Conservation (phyloP, 352 stramenopile species). For the Pythium biforme region DNA sequence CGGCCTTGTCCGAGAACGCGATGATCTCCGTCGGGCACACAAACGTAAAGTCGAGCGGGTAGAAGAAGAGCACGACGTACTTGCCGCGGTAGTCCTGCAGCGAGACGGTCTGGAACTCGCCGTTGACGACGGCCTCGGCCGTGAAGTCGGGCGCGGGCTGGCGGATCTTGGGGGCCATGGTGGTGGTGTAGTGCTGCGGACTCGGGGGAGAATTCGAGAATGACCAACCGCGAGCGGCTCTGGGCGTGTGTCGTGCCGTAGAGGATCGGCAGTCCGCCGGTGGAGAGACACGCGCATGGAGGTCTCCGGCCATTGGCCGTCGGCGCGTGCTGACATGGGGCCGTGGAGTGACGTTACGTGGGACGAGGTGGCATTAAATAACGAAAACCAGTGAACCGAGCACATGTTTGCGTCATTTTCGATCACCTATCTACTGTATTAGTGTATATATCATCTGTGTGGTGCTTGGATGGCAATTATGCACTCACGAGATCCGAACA, state of each 20-base stretch:
- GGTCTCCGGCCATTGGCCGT: no score
- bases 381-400: no score
- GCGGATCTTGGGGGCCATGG: slow-evolving; percentile 65
- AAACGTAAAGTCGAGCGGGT: slow-evolving; percentile 91
- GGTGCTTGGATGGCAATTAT: no score
- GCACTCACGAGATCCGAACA: no score
- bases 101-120: slow-evolving; percentile 80
- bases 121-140: slow-evolving; percentile 75
- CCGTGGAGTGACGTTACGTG: no score
- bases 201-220: not conserved
- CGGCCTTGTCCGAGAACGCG: slow-evolving; percentile 78
- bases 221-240: not conserved
- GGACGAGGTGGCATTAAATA: no score
- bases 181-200: not conserved
- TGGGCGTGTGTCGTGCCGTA: not conserved
- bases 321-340: no score
- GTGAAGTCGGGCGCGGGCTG: slow-evolving; percentile 75
- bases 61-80: slow-evolving; percentile 93
- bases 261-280: not conserved
- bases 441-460: no score
- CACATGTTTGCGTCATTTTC: no score
- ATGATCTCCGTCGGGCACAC: slow-evolving; percentile 92
- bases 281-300: not conserved
- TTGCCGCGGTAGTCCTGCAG: slow-evolving; percentile 87
- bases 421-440: no score